Percentiles rank a stretch among this genome's conserved stretches.
These are phyloP conservation scores for Marvania coccoides DNA, from an alignment of 139 green algal genomes.

Conservation along the genomic window DNA sequence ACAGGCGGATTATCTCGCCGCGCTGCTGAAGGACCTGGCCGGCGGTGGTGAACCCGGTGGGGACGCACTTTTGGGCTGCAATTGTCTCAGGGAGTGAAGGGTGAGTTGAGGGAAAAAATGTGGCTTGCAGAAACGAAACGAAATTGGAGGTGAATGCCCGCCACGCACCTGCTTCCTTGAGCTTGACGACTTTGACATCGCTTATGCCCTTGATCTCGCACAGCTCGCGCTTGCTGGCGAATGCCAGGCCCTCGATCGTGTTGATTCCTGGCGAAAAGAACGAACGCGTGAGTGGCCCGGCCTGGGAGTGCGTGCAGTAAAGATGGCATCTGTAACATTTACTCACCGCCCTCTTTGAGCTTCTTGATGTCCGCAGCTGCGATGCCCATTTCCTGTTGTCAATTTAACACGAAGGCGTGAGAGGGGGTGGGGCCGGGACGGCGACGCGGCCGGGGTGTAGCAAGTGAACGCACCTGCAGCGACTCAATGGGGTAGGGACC, in stretches of 20 bases:
- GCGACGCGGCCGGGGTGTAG: background rate
- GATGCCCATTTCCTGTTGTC: constrained; percentile 66
- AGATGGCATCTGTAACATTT: background rate
- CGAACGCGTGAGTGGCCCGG: too few relatives aligned
- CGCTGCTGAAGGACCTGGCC: constrained; percentile 69
- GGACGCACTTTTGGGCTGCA: constrained; percentile 83
- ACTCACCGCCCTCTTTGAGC: constrained; percentile 75
- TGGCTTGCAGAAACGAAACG: background rate
- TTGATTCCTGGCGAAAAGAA: constrained; percentile 10
- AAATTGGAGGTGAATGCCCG: background rate
- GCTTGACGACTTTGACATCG: constrained; percentile 91
- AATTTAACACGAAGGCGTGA: background rate
- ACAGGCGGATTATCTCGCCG: constrained; percentile 76
- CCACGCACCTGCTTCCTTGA: constrained; percentile 70
- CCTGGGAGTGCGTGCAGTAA: background rate
- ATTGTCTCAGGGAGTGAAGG: too few relatives aligned
- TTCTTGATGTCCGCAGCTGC: constrained; percentile 92
- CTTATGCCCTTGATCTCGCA: constrained; percentile 90
- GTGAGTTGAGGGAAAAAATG: too few relatives aligned
- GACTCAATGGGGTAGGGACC: constrained; percentile 34
- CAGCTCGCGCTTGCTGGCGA: constrained; percentile 76
- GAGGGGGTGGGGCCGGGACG: background rate
- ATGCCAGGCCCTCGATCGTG: constrained; percentile 75
- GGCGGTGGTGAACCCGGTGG: constrained; percentile 94
- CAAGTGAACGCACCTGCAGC: constrained; percentile 24